Evolutionary conservation across 768 basidiomycete genomes (phyloP).

Genomic region (Rickenella mellea): DNA sequence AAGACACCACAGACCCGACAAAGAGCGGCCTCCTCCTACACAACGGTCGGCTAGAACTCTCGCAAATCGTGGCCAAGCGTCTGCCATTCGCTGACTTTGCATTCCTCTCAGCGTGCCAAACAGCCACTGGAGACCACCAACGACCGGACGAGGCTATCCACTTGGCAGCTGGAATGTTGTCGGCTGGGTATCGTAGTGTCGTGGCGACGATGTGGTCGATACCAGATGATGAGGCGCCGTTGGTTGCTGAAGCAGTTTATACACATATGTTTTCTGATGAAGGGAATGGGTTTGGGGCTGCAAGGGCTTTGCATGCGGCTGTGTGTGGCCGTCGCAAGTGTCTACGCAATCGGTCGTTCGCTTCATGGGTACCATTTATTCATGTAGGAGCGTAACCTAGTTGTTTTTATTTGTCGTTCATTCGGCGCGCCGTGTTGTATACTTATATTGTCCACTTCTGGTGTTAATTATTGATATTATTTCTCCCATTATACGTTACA

Average conservation of each 20-base stretch:
- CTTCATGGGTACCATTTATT: no score
- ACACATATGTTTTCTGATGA: constrained; percentile 4
- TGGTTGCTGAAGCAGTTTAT: constrained; percentile 8
- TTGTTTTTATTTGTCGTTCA: no score
- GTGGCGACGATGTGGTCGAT: constrained; percentile 15
- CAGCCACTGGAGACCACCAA: constrained; percentile 2
- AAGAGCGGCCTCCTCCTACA: constrained; percentile 11
- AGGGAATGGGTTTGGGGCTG: no score
- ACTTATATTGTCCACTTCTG: no score
- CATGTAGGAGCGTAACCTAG: no score
- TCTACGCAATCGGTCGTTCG: no score
- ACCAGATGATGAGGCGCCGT: constrained; percentile 14
- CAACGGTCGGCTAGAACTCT: constrained; percentile 10
- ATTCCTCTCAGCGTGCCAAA: constrained; percentile 24
- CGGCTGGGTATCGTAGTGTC: constrained; percentile 7
- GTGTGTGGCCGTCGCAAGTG: no score
- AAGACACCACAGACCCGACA: constrained; percentile 9
- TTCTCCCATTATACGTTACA: no score
- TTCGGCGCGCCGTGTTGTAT: no score
- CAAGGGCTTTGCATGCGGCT: no score
- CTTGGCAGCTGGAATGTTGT: constrained; percentile 8
- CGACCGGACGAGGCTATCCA: constrained; percentile 9
- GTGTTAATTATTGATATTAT: no score
- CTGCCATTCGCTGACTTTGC: constrained; percentile 7
- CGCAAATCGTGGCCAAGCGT: constrained; percentile 1